phyloP scores from a whole-genome alignment of 768 basidiomycete genomes.

The Boletus edulis region DNA sequence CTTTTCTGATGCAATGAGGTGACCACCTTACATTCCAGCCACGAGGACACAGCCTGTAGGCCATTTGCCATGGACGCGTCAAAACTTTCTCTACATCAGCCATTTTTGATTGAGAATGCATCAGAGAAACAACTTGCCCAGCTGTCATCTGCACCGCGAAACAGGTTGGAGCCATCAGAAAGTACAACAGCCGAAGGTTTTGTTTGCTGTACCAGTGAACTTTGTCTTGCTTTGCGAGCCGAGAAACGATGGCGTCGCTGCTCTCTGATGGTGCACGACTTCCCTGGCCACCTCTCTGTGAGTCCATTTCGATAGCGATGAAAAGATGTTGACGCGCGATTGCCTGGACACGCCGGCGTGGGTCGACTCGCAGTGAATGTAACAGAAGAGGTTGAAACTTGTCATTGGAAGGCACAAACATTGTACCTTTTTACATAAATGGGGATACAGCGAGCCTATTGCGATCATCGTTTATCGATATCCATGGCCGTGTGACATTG shows the following conservation, averaged over 20 bases:
- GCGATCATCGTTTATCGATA: too few relatives aligned
- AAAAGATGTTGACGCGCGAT: too few relatives aligned
- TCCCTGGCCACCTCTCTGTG: background rate
- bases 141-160: conserved; percentile 14
- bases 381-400: too few relatives aligned
- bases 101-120: background rate
- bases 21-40: conserved; percentile 46
- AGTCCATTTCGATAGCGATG: conserved; percentile 3
- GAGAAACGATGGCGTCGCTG: conserved; percentile 16
- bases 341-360: too few relatives aligned
- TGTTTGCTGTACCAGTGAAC: conserved; percentile 59
- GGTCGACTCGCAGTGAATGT: too few relatives aligned
- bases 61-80: conserved; percentile 60
- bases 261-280: background rate
- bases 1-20: background rate
- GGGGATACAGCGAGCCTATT: too few relatives aligned
- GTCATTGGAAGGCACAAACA: too few relatives aligned
- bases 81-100: conserved; percentile 3
- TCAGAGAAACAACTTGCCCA: background rate
- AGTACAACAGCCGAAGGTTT: conserved; percentile 53
- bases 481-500: too few relatives aligned
- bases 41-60: conserved; percentile 55
- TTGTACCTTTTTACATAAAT: too few relatives aligned
- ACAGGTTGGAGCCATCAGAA: conserved; percentile 47
- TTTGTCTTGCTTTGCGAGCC: conserved; percentile 35